phyloP scores from a whole-genome alignment of 495 filamentous ascomycete genomes.

The Penicillium dipodomyicola region DNA sequence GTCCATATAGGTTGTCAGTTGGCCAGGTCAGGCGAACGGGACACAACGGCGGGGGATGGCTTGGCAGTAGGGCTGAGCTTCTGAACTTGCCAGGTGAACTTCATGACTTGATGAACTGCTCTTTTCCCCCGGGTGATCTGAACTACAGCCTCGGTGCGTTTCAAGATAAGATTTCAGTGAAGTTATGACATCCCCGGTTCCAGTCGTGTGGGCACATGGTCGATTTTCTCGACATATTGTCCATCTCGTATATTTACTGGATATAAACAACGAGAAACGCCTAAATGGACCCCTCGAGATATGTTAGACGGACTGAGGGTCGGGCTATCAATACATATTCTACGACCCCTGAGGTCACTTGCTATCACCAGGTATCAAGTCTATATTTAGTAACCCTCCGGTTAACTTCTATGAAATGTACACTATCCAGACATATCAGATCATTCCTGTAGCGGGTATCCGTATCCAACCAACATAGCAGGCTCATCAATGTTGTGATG shows the following conservation, averaged over 20 bases:
- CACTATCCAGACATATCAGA: not conserved
- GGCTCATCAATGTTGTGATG: slow-evolving; percentile 40
- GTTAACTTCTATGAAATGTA: not conserved
- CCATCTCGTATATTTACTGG: not conserved
- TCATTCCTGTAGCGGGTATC: slow-evolving; percentile 28
- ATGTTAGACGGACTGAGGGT: not conserved
- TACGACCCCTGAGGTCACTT: too few relatives aligned
- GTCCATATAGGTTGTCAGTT: slow-evolving; percentile 3
- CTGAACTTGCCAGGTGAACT: not conserved
- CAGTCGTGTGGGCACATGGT: not conserved
- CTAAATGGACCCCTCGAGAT: not conserved
- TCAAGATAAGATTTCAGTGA: not conserved
- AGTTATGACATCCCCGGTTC: not conserved
- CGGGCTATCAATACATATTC: too few relatives aligned
- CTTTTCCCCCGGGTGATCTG: not conserved
- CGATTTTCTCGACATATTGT: not conserved
- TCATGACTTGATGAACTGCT: not conserved
- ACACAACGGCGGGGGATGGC: slow-evolving; percentile 7
- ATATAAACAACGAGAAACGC: not conserved
- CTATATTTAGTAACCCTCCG: not conserved
- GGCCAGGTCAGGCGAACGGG: slow-evolving; percentile 14
- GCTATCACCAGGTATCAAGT: not conserved
- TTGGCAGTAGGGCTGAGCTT: slow-evolving; percentile 14
- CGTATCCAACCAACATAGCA: slow-evolving; percentile 36
- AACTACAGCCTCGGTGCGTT: not conserved